Conservation (phyloP, 331 rosid species). For the Spiraea crenata region DNA sequence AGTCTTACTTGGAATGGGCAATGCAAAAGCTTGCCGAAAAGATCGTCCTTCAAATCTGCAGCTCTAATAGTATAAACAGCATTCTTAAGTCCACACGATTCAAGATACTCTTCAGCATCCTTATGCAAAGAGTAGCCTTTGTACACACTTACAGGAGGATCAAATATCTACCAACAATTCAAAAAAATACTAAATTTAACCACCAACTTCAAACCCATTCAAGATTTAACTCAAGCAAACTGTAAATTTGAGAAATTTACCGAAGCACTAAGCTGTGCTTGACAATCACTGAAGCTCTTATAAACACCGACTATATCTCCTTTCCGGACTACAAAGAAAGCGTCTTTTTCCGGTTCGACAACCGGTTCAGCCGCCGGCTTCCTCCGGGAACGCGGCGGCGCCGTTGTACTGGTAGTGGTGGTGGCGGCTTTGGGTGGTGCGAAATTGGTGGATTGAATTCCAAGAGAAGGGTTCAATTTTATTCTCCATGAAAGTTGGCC, state of each 20-base stretch:
- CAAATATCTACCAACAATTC: constrained; percentile 48
- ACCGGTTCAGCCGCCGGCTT: constrained; percentile 36
- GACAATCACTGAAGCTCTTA: constrained; percentile 56
- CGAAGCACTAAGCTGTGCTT: constrained; percentile 87
- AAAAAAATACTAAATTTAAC: background rate
- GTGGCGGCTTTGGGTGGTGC: constrained; percentile 13
- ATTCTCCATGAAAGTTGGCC: constrained; percentile 23
- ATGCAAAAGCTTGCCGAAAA: constrained; percentile 61
- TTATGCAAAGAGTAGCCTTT: constrained; percentile 72
- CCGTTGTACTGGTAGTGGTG: constrained; percentile 28
- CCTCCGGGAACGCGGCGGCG: constrained; percentile 29
- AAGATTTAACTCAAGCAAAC: background rate
- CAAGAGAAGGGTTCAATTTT: constrained; percentile 4
- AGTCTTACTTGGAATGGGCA: constrained; percentile 64
- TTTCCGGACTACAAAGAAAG: constrained; percentile 78
- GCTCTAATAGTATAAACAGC: constrained; percentile 78
- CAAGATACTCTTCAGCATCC: constrained; percentile 71
- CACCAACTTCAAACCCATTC: background rate
- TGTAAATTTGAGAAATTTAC: constrained; percentile 32
- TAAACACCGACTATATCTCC: constrained; percentile 84
- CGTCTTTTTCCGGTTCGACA: constrained; percentile 54
- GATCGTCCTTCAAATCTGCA: constrained; percentile 62
- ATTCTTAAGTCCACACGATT: constrained; percentile 66
- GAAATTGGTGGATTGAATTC: constrained; percentile 28
- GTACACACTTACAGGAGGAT: constrained; percentile 88